These are phyloP conservation scores for Rhododendron ovatum DNA, from an alignment of 148 eudicot genomes.

Conservation along the genomic window DNA sequence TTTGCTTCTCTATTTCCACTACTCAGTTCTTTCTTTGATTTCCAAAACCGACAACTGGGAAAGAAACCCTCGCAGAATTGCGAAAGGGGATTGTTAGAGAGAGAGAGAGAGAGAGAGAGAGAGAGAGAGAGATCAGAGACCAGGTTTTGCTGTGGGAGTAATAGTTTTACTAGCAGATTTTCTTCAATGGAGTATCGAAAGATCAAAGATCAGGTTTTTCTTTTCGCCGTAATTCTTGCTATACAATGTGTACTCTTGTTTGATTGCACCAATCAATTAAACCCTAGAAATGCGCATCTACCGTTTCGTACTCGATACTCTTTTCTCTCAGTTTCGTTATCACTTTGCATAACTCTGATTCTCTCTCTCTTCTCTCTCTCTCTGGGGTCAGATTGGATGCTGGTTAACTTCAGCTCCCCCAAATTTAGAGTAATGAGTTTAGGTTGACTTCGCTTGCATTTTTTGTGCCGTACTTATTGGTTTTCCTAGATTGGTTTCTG, in stretches of 20 bases:
- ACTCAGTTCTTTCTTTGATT: not conserved
- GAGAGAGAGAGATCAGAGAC: constrained; percentile 16
- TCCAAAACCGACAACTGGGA: not conserved
- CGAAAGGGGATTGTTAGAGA: not conserved
- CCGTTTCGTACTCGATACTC: not conserved
- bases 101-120: too few relatives aligned
- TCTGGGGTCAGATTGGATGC: not conserved
- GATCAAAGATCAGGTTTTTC: constrained; percentile 68
- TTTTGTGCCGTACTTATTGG: not conserved
- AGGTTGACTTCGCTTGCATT: not conserved
- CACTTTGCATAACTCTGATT: not conserved
- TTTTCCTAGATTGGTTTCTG: not conserved
- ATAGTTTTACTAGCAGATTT: not conserved
- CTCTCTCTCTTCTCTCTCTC: not conserved
- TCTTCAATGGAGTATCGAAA: constrained; percentile 78
- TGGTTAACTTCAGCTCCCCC: not conserved
- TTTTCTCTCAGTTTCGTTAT: not conserved
- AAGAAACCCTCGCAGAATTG: not conserved
- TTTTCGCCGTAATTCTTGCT: not conserved
- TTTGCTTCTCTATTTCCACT: too few relatives aligned
- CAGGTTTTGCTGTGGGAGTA: not conserved
- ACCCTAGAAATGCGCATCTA: not conserved
- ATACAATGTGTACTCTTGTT: not conserved
- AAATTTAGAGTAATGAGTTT: not conserved
- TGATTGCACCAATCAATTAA: not conserved